phyloP scores from a whole-genome alignment of 176 grass and related monocot genomes.

The Triticum urartu region DNA sequence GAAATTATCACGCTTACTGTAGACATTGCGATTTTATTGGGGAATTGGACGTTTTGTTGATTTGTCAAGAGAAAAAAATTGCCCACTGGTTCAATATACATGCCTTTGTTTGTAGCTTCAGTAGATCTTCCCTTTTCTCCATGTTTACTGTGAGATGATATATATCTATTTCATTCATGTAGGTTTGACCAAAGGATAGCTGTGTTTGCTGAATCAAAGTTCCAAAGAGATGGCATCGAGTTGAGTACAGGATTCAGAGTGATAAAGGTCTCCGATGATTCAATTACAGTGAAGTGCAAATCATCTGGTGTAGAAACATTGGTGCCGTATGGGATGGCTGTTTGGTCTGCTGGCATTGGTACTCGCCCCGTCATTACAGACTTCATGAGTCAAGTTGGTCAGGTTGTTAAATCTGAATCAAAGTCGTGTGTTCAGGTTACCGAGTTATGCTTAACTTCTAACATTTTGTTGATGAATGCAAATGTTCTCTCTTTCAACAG shows the following conservation, averaged over 20 bases:
- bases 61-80: background rate
- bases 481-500: constrained; percentile 43
- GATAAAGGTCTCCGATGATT: constrained; percentile 68
- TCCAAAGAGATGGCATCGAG: constrained; percentile 90
- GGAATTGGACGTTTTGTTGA: background rate
- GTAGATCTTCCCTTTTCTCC: background rate
- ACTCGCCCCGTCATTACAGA: constrained; percentile 67
- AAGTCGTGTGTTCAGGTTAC: background rate
- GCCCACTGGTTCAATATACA: background rate
- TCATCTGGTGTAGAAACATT: constrained; percentile 50
- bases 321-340: constrained; percentile 86
- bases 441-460: background rate
- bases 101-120: background rate
- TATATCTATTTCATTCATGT: constrained; percentile 12
- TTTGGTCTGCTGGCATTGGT: constrained; percentile 91
- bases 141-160: background rate
- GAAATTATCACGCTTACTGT: background rate
- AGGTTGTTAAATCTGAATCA: constrained; percentile 49
- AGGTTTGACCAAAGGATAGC: constrained; percentile 93
- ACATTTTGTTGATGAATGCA: constrained; percentile 12
- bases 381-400: constrained; percentile 89
- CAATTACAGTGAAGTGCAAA: constrained; percentile 67
- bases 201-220: constrained; percentile 80
- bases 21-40: background rate
- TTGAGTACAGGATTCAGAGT: constrained; percentile 74